Evolutionary conservation across 495 filamentous ascomycete genomes (phyloP).

Genomic region (Aeminium ludgeri): DNA sequence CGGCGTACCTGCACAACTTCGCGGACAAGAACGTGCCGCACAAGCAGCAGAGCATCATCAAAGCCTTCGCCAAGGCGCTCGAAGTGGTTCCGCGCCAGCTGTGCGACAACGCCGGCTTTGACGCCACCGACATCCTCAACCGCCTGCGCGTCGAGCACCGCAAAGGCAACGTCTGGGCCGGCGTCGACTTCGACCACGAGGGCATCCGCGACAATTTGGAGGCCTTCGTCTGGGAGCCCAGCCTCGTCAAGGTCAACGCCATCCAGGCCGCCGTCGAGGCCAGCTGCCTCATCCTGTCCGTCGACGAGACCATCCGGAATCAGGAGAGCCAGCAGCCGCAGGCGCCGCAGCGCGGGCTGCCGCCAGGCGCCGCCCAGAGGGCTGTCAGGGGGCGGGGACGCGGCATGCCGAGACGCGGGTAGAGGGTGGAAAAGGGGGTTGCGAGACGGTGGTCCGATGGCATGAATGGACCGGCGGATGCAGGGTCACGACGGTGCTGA

Average conservation of each 20-base stretch:
- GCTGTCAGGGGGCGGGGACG: constrained; percentile 60
- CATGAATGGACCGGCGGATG: too few species aligned
- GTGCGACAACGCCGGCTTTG: constrained; percentile 96
- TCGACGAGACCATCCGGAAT: constrained; percentile 96
- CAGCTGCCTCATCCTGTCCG: constrained; percentile 81
- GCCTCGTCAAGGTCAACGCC: constrained; percentile 90
- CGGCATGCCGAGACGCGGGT: constrained; percentile 74
- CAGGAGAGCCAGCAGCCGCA: constrained; percentile 74
- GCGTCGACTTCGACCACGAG: constrained; percentile 87
- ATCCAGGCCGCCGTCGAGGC: constrained; percentile 93
- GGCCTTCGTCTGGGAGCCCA: constrained; percentile 92
- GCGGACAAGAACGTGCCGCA: constrained; percentile 82
- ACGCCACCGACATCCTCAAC: constrained; percentile 94
- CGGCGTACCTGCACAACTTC: constrained; percentile 74
- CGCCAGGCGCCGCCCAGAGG: constrained; percentile 82
- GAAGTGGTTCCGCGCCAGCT: constrained; percentile 93
- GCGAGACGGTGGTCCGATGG: too few species aligned
- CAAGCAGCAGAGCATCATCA: constrained; percentile 95
- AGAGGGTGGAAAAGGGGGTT: neutral
- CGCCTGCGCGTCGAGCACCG: constrained; percentile 85
- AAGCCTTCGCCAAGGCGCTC: constrained; percentile 90
- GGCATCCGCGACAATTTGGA: constrained; percentile 84
- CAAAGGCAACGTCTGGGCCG: constrained; percentile 80
- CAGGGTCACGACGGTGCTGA: too few species aligned
- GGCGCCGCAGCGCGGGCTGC: constrained; percentile 58